Percentiles rank a stretch among this genome's conserved stretches.
These are phyloP conservation scores for Xenosphaeropsis pyriputrescens DNA, from an alignment of 2,329 filamentous ascomycete genomes.

Conservation along the genomic window DNA sequence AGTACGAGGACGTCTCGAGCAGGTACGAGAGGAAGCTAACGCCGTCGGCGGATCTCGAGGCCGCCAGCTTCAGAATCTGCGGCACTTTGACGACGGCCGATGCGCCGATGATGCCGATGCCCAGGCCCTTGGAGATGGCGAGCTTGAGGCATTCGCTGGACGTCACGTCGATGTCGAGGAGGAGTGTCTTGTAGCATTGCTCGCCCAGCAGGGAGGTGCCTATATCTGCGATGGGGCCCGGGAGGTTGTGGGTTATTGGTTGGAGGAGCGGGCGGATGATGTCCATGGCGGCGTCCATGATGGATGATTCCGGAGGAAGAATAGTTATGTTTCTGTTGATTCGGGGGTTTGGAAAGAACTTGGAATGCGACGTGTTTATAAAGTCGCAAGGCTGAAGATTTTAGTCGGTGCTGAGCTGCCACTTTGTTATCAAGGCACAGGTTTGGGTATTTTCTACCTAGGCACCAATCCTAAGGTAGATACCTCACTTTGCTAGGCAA, in stretches of 20 bases:
- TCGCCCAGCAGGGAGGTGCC: constrained; percentile 69
- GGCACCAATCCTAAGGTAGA: too few species aligned
- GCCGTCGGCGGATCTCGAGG: constrained; percentile 66
- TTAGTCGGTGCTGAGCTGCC: too few species aligned
- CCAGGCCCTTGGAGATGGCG: constrained; percentile 80
- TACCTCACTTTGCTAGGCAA: too few species aligned
- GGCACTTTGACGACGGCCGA: constrained; percentile 91
- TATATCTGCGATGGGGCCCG: constrained; percentile 57
- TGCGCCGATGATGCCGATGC: constrained; percentile 83
- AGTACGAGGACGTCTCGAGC: constrained; percentile 76
- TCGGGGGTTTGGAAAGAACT: too few species aligned
- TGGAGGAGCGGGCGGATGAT: constrained; percentile 41
- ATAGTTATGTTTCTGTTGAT: too few species aligned
- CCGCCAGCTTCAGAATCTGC: constrained; percentile 84
- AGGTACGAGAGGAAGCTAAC: constrained; percentile 84
- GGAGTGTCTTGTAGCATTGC: constrained; percentile 70
- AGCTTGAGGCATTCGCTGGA: constrained; percentile 74
- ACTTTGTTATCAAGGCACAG: too few species aligned
- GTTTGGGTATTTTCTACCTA: too few species aligned
- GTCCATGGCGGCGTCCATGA: constrained; percentile 32
- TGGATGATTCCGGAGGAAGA: too few species aligned
- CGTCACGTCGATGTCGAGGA: constrained; percentile 71
- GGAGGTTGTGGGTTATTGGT: constrained; percentile 60
- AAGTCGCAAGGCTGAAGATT: too few species aligned
- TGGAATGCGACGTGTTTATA: too few species aligned